Percentiles rank a stretch among this genome's conserved stretches.
Conservation (phyloP, 441 rosid species). For the Croton laevigatus region DNA sequence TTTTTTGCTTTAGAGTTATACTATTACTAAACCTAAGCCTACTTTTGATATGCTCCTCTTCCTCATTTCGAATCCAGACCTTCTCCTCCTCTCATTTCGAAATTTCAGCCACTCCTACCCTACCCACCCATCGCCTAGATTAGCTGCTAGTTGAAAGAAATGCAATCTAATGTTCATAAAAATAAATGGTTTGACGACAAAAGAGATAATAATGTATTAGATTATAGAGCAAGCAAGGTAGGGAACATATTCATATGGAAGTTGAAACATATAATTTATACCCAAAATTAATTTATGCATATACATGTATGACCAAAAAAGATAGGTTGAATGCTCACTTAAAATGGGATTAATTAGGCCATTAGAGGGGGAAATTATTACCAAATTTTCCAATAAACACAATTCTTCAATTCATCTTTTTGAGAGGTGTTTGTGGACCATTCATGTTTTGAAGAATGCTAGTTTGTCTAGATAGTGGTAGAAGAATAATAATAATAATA, state of each 20-base stretch:
- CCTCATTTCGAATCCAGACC: no score
- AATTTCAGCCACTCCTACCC: no score
- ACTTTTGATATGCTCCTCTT: no score
- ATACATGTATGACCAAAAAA: slow-evolving; percentile 35
- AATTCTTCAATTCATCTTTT: slow-evolving; percentile 14
- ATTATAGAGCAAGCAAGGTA: slow-evolving; percentile 47
- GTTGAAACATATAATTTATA: slow-evolving; percentile 42
- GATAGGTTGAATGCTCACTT: slow-evolving; percentile 42
- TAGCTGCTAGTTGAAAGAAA: no score
- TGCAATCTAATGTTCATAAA: neutral
- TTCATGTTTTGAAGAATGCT: slow-evolving; percentile 43
- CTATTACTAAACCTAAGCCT: no score
- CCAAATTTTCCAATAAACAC: slow-evolving; percentile 42
- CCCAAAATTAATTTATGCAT: slow-evolving; percentile 19
- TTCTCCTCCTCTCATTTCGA: no score
- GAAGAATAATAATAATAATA: slow-evolving; percentile 28
- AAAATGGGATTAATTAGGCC: no score
- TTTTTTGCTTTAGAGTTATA: no score
- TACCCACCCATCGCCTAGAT: no score
- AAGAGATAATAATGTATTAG: slow-evolving; percentile 25
- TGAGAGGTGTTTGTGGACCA: slow-evolving; percentile 48
- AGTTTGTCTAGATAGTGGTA: slow-evolving; percentile 61
- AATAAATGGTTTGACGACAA: neutral
- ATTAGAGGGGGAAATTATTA: slow-evolving; percentile 26
- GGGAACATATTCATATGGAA: slow-evolving; percentile 87